Evolutionary conservation across 1,284 basidiomycete genomes (phyloP).

Genomic region (Ceratobasidium sp.): DNA sequence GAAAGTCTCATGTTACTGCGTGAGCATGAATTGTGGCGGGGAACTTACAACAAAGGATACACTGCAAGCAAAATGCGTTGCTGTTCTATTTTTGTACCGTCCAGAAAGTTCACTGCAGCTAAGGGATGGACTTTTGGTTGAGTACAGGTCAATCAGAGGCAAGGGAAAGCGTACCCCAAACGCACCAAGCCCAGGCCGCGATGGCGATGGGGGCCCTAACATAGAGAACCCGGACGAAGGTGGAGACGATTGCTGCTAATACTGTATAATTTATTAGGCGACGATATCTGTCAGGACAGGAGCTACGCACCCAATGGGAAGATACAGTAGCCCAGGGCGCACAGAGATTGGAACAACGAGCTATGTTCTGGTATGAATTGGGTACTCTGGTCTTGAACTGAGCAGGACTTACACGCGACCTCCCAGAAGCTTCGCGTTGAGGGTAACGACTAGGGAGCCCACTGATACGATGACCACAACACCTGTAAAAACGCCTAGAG

Average conservation of each 20-base stretch:
- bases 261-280: slow-evolving; percentile 24
- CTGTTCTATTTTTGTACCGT: slow-evolving; percentile 90
- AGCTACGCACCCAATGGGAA: slow-evolving; percentile 45
- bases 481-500: slow-evolving; percentile 89
- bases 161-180: slow-evolving; percentile 78
- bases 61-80: slow-evolving; percentile 89
- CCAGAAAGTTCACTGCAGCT: slow-evolving; percentile 95
- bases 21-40: not conserved
- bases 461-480: slow-evolving; percentile 91
- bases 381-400: not conserved
- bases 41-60: slow-evolving; percentile 84
- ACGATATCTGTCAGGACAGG: not conserved
- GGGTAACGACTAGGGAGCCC: slow-evolving; percentile 87
- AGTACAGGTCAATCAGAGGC: not conserved
- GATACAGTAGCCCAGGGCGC: slow-evolving; percentile 70
- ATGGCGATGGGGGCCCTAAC: slow-evolving; percentile 86
- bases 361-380: slow-evolving; percentile 57
- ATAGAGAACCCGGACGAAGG: slow-evolving; percentile 86
- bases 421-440: slow-evolving; percentile 96
- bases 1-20: slow-evolving; percentile 28
- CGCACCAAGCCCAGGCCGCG: slow-evolving; percentile 90
- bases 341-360: slow-evolving; percentile 95
- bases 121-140: slow-evolving; percentile 30
- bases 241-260: slow-evolving; percentile 86
- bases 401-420: slow-evolving; percentile 80